Base-by-base conservation (phyloP, 306 rosid genomes). In the Abrus pulchellus region DNA sequence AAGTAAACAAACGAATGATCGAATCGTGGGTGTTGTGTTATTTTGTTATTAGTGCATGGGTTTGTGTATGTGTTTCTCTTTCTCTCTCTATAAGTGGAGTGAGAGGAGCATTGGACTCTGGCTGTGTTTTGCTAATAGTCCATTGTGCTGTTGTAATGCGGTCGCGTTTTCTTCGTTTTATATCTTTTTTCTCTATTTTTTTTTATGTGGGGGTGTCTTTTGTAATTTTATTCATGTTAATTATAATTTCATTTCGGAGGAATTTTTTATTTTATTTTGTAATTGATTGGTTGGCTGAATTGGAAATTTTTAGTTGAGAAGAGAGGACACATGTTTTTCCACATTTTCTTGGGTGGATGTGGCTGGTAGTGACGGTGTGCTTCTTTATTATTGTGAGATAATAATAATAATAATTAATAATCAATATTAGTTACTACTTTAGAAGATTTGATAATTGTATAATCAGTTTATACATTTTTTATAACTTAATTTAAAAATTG, bases 291-390 rank as follows among this genome's bases (percentile, higher is more conserved):
- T 62, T 34, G 28, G 28, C 12, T 9, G 47, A 13, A 38, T 13
- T 13, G 9, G 9, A 38, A n/a, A 64, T 40, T n/a, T 64, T 63
- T 36, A 6, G 47, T 34, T 63, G 9, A 34, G 4, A 33, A 12
- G 69, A 36, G 20, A 20, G 20, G 20, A 20, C 20, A 20, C 20
- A 20, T 20, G 20, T 20, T 20, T 20, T 79, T 69, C 64, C 49
- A 6, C 49, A 53, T 6, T 70, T 80, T 44, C 40, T 3, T 48
- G 40, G 40, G 40, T 0, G 40, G 40, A 36, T 36, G 40, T 82
- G 79, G 76, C 59, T 11, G 72, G 72, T 70, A 43, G 53, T 72
- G 85, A 80, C 72, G 87, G 89, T 83, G 89, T 83, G 79, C 79
- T 34, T 29, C 61, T 1, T 41, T 40, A 20, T 20, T 20, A 20